Evolutionary conservation across 257 asterid species (phyloP).

Genomic region (Forsythia viridissima): DNA sequence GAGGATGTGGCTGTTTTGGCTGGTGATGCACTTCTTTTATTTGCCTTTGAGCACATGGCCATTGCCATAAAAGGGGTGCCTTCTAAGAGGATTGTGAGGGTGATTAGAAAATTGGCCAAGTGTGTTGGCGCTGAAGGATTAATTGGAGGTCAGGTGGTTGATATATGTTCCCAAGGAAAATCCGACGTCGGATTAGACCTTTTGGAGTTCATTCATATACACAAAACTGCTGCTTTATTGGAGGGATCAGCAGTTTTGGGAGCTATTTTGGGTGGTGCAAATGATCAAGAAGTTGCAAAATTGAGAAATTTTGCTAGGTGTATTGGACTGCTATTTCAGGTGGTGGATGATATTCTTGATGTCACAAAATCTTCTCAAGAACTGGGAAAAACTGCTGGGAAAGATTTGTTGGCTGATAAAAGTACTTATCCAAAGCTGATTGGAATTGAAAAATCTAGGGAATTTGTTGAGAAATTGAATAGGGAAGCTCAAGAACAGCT

Average conservation of each 20-base stretch:
- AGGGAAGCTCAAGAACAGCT: too few relatives aligned
- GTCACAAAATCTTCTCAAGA: too few relatives aligned
- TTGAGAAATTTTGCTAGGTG: slow-evolving; percentile 40
- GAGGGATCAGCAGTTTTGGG: slow-evolving; percentile 47
- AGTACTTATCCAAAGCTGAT: too few relatives aligned
- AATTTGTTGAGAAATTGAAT: too few relatives aligned
- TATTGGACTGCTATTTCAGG: slow-evolving; percentile 11
- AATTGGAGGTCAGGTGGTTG: slow-evolving; percentile 45
- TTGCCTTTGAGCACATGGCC: too few relatives aligned
- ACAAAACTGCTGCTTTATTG: slow-evolving; percentile 47
- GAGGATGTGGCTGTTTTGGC: slow-evolving; percentile 47
- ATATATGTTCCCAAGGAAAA: slow-evolving; percentile 35
- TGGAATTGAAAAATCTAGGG: too few relatives aligned
- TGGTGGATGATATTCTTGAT: too few relatives aligned
- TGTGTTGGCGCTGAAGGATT: slow-evolving; percentile 42
- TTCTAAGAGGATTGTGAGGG: slow-evolving; percentile 31
- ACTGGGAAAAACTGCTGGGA: too few relatives aligned
- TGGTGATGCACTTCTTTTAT: slow-evolving; percentile 43
- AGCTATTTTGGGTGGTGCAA: slow-evolving; percentile 46
- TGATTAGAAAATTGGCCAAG: slow-evolving; percentile 35
- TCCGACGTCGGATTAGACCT: slow-evolving; percentile 42
- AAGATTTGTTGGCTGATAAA: too few relatives aligned
- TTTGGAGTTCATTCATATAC: slow-evolving; percentile 43
- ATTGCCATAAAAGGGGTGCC: slow-evolving; percentile 17
- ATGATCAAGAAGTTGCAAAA: slow-evolving; percentile 28